phyloP scores from a whole-genome alignment of 352 stramenopile genomes.

The Pilasporangium apinafurcum region DNA sequence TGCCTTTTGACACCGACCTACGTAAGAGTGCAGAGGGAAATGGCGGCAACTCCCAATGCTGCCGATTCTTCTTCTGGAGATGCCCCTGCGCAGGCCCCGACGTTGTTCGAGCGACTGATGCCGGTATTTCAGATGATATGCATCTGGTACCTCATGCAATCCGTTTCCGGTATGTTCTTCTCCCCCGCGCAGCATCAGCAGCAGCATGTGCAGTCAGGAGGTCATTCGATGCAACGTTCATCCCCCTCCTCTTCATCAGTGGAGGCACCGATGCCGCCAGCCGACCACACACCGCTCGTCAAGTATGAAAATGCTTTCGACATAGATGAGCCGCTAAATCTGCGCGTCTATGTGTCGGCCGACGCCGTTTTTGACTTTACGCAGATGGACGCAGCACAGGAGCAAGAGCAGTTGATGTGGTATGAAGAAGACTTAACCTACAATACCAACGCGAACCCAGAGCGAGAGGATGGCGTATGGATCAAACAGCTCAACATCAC shows the following conservation, averaged over 20 bases:
- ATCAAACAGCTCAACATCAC: slow-evolving; percentile 56
- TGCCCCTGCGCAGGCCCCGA: slow-evolving; percentile 21
- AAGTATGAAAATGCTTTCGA: slow-evolving; percentile 53
- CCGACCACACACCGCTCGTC: slow-evolving; percentile 9
- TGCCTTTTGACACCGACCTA: no score
- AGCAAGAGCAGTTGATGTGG: slow-evolving; percentile 63
- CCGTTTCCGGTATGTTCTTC: slow-evolving; percentile 33
- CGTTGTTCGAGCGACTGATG: slow-evolving; percentile 53
- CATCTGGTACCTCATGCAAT: slow-evolving; percentile 79
- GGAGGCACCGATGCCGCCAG: background rate
- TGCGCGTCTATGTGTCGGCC: slow-evolving; percentile 65
- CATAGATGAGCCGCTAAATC: slow-evolving; percentile 35
- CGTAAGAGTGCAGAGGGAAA: no score
- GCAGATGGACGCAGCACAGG: slow-evolving; percentile 14
- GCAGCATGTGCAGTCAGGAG: slow-evolving; percentile 6
- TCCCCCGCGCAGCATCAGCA: slow-evolving; percentile 7
- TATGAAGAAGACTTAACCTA: slow-evolving; percentile 52
- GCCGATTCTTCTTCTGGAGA: no score
- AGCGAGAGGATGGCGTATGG: slow-evolving; percentile 47
- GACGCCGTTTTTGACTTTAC: slow-evolving; percentile 45
- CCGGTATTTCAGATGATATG: slow-evolving; percentile 67
- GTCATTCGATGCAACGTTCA: background rate
- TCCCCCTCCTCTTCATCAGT: background rate
- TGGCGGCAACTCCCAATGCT: no score
- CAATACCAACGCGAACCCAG: slow-evolving; percentile 29